Percentiles rank a stretch among this genome's conserved stretches.
Evolutionary conservation across 1,139 yeast genomes (phyloP).

Genomic region (Lizanozyma gosingica): DNA sequence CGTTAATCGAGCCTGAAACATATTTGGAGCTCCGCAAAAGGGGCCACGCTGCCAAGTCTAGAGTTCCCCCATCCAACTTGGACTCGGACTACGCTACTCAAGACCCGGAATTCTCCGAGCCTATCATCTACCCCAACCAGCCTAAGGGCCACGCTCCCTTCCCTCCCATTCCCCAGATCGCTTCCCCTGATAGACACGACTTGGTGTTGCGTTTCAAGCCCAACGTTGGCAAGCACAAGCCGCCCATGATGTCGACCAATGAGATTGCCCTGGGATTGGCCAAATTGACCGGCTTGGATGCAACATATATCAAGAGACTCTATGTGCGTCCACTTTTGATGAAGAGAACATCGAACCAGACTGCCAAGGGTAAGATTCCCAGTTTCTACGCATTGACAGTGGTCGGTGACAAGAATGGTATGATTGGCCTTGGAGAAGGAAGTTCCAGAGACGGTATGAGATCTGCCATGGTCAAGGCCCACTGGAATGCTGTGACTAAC

Average conservation of each 20-base stretch:
- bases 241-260: constrained; percentile 7
- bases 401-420: constrained; percentile 90
- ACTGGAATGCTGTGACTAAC: constrained; percentile 90
- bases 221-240: constrained; percentile 9
- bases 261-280: constrained; percentile 51
- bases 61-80: constrained; percentile 21
- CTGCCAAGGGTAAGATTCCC: constrained; percentile 87
- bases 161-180: constrained; percentile 33
- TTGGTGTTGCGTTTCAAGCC: constrained; percentile 29
- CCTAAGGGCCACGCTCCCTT: constrained; percentile 30
- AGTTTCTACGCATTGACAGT: constrained; percentile 80
- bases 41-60: constrained; percentile 24
- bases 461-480: constrained; percentile 76
- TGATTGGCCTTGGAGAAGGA: constrained; percentile 94
- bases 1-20: constrained; percentile 57
- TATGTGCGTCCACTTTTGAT: constrained; percentile 59
- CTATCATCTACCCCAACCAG: constrained; percentile 40
- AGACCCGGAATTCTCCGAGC: constrained; percentile 41
- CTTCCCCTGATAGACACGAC: constrained; percentile 33
- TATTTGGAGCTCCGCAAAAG: constrained; percentile 29
- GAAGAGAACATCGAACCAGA: constrained; percentile 86
- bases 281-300: constrained; percentile 67
- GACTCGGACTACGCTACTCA: constrained; percentile 22
- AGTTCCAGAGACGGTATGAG: constrained; percentile 74
- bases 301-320: constrained; percentile 54